phyloP scores from a whole-genome alignment of 495 filamentous ascomycete species.

The Staphylotrichum tortipilum region DNA sequence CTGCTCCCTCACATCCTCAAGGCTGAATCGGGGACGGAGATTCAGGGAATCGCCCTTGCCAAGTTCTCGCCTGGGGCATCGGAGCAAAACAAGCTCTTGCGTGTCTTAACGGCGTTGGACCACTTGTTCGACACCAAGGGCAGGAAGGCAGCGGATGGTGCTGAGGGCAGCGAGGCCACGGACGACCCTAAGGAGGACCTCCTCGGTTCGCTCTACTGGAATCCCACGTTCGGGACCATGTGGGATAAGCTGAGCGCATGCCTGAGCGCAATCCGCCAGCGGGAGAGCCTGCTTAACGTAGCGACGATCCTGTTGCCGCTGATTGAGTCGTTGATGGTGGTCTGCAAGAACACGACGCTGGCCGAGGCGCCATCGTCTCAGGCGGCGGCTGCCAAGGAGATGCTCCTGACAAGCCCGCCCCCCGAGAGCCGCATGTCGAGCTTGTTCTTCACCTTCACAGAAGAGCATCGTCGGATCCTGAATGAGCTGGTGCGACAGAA shows the following conservation, averaged over 20 bases:
- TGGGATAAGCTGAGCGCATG: slow-evolving; percentile 95
- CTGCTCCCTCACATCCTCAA: slow-evolving; percentile 80
- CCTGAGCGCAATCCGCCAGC: slow-evolving; percentile 74
- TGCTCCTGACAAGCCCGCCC: slow-evolving; percentile 66
- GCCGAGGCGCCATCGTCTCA: slow-evolving; percentile 50
- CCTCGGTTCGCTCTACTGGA: slow-evolving; percentile 78
- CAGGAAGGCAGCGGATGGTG: slow-evolving; percentile 48
- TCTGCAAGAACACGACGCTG: slow-evolving; percentile 92
- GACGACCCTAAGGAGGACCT: slow-evolving; percentile 65
- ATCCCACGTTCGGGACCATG: slow-evolving; percentile 75
- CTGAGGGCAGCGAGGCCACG: slow-evolving; percentile 46
- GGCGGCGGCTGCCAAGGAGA: slow-evolving; percentile 49
- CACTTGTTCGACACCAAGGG: slow-evolving; percentile 78
- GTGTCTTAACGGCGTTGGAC: slow-evolving; percentile 89
- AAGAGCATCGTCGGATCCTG: slow-evolving; percentile 95
- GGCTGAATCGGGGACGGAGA: slow-evolving; percentile 81
- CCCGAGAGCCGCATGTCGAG: slow-evolving; percentile 76
- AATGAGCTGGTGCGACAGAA: slow-evolving; percentile 97
- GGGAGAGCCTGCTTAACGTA: slow-evolving; percentile 91
- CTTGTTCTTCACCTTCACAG: slow-evolving; percentile 96
- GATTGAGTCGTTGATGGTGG: slow-evolving; percentile 96
- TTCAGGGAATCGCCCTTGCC: slow-evolving; percentile 85
- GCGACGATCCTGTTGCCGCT: slow-evolving; percentile 89
- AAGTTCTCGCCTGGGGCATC: slow-evolving; percentile 95
- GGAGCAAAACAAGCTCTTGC: slow-evolving; percentile 88